Percentiles rank a stretch among this genome's conserved stretches.
phyloP scores from a whole-genome alignment of 805 yeast genomes.

The Lipomyces japonicus region DNA sequence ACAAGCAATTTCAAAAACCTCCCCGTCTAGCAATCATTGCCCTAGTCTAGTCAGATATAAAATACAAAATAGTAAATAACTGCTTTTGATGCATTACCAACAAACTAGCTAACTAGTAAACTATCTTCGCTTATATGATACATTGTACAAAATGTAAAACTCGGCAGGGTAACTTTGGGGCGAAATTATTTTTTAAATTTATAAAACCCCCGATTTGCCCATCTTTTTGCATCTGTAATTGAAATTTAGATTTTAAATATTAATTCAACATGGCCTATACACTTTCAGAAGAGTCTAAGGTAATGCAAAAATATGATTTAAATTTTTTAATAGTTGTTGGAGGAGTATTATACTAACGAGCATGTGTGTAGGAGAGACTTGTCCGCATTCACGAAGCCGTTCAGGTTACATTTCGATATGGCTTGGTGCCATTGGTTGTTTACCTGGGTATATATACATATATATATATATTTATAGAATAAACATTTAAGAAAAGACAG shows the following conservation, averaged over 20 bases:
- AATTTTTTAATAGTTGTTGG: constrained; percentile 38
- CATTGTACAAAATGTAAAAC: neutral
- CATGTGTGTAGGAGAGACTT: constrained; percentile 66
- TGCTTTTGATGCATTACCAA: neutral
- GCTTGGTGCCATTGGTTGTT: constrained; percentile 92
- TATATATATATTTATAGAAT: neutral
- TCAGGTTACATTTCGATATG: constrained; percentile 87
- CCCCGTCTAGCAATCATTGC: too few relatives aligned
- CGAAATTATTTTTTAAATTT: neutral
- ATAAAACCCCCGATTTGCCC: neutral
- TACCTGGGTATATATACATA: constrained; percentile 54
- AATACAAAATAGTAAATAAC: neutral
- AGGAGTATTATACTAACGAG: constrained; percentile 35
- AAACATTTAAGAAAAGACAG: neutral
- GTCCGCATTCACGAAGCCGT: constrained; percentile 75
- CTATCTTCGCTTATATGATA: neutral
- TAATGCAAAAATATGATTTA: too few relatives aligned
- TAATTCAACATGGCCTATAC: constrained; percentile 32
- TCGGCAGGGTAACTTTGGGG: neutral
- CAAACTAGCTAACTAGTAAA: neutral
- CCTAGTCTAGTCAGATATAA: too few relatives aligned
- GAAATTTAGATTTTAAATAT: too few relatives aligned
- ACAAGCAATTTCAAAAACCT: too few relatives aligned
- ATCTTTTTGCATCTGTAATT: too few relatives aligned
- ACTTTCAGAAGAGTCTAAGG: constrained; percentile 43